Conservation (phyloP, 257 asterid genomes). For the Linaria vulgaris region DNA sequence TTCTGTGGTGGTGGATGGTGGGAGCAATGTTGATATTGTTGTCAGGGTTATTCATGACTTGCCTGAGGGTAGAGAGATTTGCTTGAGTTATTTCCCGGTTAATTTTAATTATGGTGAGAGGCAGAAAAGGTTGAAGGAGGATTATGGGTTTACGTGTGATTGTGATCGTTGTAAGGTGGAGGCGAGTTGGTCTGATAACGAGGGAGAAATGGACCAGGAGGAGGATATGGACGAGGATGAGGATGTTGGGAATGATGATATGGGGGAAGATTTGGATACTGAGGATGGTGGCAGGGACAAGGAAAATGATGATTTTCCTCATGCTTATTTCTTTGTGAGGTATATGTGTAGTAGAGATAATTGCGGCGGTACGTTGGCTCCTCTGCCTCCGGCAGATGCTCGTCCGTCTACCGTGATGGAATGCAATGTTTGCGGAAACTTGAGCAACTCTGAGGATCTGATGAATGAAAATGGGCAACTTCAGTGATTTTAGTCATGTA, state of each 20-base stretch:
- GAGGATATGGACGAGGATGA: slow-evolving; percentile 61
- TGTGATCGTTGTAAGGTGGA: slow-evolving; percentile 96
- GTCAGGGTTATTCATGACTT: slow-evolving; percentile 80
- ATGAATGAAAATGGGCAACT: slow-evolving; percentile 24
- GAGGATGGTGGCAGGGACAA: slow-evolving; percentile 33
- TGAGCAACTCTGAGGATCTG: slow-evolving; percentile 46
- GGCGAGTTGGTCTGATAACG: slow-evolving; percentile 84
- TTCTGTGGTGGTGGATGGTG: slow-evolving; percentile 24
- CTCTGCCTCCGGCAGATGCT: slow-evolving; percentile 57
- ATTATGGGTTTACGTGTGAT: slow-evolving; percentile 72
- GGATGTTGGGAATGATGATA: slow-evolving; percentile 37
- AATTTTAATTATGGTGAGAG: slow-evolving; percentile 72
- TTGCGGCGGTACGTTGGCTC: slow-evolving; percentile 95
- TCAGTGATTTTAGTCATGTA: slow-evolving; percentile 22
- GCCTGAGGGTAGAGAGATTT: slow-evolving; percentile 71
- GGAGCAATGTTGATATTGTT: slow-evolving; percentile 49
- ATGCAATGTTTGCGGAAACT: slow-evolving; percentile 82
- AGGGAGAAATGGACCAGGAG: slow-evolving; percentile 50
- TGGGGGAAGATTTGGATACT: slow-evolving; percentile 31
- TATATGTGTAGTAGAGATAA: slow-evolving; percentile 76
- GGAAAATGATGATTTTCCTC: slow-evolving; percentile 66
- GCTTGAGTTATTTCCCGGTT: slow-evolving; percentile 91
- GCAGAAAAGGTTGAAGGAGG: slow-evolving; percentile 80
- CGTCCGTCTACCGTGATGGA: slow-evolving; percentile 55
- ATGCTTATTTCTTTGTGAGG: slow-evolving; percentile 73